Conservation (phyloP, 345 rosid species). For the Firmiana major region DNA sequence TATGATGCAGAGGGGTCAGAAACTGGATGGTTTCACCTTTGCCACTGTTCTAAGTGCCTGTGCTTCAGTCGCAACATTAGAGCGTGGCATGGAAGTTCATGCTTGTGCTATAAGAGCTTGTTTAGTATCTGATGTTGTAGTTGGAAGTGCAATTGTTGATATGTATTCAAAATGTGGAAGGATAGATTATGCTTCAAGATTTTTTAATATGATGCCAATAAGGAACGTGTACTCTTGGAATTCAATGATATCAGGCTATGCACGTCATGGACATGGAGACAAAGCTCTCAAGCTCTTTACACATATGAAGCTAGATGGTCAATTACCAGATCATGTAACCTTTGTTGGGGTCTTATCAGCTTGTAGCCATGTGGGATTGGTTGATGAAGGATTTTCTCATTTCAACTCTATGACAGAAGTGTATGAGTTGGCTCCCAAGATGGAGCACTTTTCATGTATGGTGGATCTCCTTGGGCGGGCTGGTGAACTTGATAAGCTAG, state of each 20-base stretch:
- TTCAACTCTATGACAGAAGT: conserved; percentile 62
- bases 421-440: conserved; percentile 57
- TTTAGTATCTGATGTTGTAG: conserved; percentile 78
- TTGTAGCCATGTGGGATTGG: conserved; percentile 86
- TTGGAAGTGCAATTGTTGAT: conserved; percentile 89
- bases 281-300: conserved; percentile 63
- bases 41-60: conserved; percentile 96
- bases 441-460: conserved; percentile 87
- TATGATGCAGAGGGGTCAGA: conserved; percentile 73
- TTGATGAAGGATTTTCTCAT: conserved; percentile 70
- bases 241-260: conserved; percentile 85
- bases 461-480: conserved; percentile 92
- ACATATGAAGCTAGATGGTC: conserved; percentile 59
- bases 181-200: conserved; percentile 77
- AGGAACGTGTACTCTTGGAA: conserved; percentile 95
- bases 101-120: conserved; percentile 72
- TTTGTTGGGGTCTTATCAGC: conserved; percentile 89
- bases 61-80: conserved; percentile 87
- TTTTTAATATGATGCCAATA: conserved; percentile 60
- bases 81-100: conserved; percentile 92
- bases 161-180: conserved; percentile 98
- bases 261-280: conserved; percentile 82
- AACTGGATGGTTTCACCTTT: conserved; percentile 69
- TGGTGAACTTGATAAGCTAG: conserved; percentile 67
- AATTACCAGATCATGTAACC: conserved; percentile 84